Evolutionary conservation across 805 yeast genomes (phyloP).

Genomic region (Starmerella ratchasimensis): DNA sequence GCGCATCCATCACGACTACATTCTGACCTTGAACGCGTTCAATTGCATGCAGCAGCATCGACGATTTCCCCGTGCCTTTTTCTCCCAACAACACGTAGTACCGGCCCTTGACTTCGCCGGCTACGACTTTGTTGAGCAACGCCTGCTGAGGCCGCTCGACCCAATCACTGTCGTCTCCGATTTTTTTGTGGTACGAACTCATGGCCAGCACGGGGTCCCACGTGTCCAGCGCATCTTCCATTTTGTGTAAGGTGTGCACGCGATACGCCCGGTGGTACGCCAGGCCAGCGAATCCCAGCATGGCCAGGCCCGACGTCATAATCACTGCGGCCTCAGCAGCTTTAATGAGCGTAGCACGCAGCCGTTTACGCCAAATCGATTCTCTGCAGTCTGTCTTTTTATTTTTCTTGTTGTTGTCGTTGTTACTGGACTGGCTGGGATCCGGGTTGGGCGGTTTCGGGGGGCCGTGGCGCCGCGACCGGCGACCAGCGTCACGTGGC

Average conservation of each 20-base stretch:
- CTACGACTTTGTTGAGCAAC: constrained; percentile 47
- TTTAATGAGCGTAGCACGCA: constrained; percentile 11
- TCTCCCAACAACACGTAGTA: constrained; percentile 67
- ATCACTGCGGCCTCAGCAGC: constrained; percentile 51
- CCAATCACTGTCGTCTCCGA: constrained; percentile 34
- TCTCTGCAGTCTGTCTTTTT: background rate
- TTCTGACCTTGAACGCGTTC: constrained; percentile 46
- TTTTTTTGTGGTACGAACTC: constrained; percentile 32
- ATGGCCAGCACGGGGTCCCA: constrained; percentile 55
- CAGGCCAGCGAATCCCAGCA: constrained; percentile 61
- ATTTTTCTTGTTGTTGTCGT: background rate
- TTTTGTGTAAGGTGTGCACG: constrained; percentile 46
- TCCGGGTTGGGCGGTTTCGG: background rate
- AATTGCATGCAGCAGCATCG: constrained; percentile 59
- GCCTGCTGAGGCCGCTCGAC: constrained; percentile 57
- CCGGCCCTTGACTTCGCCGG: constrained; percentile 52
- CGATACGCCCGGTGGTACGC: constrained; percentile 52
- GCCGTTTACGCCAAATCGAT: constrained; percentile 5
- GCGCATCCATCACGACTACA: constrained; percentile 66
- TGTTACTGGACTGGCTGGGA: too few relatives aligned
- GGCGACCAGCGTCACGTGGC: background rate
- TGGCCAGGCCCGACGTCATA: constrained; percentile 52
- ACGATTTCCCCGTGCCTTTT: constrained; percentile 76
- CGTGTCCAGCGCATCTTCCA: constrained; percentile 49
- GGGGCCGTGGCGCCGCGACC: constrained; percentile 1